Conservation (phyloP, 1,284 basidiomycete genomes). For the Macrocybe sp. region DNA sequence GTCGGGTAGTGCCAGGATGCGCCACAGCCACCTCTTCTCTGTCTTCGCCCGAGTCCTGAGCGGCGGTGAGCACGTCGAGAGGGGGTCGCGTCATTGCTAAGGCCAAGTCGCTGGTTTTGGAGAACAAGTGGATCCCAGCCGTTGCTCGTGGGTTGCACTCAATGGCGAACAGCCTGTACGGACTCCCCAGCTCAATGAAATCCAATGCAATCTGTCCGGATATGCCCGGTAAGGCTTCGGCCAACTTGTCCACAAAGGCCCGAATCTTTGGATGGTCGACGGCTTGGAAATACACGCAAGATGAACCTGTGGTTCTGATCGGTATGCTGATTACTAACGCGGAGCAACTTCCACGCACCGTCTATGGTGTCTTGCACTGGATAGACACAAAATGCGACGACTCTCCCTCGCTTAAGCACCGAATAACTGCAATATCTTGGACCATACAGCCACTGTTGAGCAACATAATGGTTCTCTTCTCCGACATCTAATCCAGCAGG, state of each 20-base stretch:
- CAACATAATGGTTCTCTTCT: constrained; percentile 13
- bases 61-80: neutral
- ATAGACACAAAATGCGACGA: constrained; percentile 12
- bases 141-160: constrained; percentile 13
- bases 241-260: constrained; percentile 10
- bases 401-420: constrained; percentile 10
- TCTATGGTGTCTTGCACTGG: constrained; percentile 18
- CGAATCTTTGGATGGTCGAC: constrained; percentile 11
- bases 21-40: neutral
- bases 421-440: constrained; percentile 14
- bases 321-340: neutral
- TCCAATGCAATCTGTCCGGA: constrained; percentile 16
- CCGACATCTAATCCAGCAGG: constrained; percentile 9
- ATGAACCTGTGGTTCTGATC: constrained; percentile 7
- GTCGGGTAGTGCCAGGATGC: constrained; percentile 8
- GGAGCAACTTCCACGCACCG: constrained; percentile 4
- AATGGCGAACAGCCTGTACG: constrained; percentile 11
- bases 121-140: constrained; percentile 6
- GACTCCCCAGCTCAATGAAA: constrained; percentile 10
- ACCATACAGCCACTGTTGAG: constrained; percentile 16
- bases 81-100: neutral
- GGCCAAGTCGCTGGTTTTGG: constrained; percentile 9
- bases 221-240: constrained; percentile 6
- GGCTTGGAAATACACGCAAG: constrained; percentile 16
- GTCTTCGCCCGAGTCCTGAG: no score